Evolutionary conservation across 192 early-diverging fungal genomes (phyloP).

Genomic region (Fimicolochytrium jonesii): DNA sequence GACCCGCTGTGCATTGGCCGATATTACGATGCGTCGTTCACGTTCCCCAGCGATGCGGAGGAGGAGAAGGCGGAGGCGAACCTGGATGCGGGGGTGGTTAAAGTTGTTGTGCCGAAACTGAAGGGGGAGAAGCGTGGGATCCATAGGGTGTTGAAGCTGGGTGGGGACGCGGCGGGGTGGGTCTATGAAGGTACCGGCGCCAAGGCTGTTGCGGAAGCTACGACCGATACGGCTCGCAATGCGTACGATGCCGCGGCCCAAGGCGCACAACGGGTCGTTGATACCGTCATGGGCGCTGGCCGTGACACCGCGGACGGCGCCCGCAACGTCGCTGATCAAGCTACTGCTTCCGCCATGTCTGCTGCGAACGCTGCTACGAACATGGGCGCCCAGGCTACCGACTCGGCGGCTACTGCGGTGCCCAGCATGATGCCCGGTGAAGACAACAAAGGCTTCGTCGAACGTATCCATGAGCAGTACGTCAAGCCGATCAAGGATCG

Average conservation of each 20-base stretch:
- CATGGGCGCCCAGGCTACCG: not conserved
- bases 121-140: constrained; percentile 11
- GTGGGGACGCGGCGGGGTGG: constrained; percentile 2
- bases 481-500: constrained; percentile 1
- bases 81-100: constrained; percentile 11
- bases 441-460: constrained; percentile 1
- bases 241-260: not conserved
- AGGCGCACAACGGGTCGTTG: not conserved
- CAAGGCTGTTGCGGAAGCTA: not conserved
- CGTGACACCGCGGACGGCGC: not conserved
- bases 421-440: too few species aligned
- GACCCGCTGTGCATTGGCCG: constrained; percentile 21
- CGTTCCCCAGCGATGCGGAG: constrained; percentile 12
- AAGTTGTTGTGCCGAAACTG: constrained; percentile 10
- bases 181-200: constrained; percentile 2
- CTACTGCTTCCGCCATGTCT: not conserved
- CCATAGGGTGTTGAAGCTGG: constrained; percentile 1
- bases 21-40: constrained; percentile 11
- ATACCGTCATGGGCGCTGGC: not conserved
- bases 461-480: not conserved
- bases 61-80: constrained; percentile 1
- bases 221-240: not conserved
- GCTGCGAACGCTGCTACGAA: not conserved
- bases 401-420: not conserved
- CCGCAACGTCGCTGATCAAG: not conserved